Evolutionary conservation across 495 filamentous ascomycete species (phyloP).

Genomic region (Terfezia boudieri): DNA sequence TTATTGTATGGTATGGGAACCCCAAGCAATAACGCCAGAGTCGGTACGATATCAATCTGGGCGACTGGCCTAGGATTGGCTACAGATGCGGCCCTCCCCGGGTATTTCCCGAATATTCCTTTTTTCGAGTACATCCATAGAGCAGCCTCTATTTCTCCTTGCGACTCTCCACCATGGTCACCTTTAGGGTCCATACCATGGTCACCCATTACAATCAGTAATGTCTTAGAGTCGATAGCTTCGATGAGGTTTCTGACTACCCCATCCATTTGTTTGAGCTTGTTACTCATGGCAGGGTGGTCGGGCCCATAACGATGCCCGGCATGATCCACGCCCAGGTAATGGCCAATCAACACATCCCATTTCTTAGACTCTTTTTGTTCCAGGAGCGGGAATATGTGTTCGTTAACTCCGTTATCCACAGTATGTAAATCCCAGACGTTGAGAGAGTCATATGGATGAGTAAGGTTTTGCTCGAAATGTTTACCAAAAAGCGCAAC

Average conservation of each 20-base stretch:
- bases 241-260: slow-evolving; percentile 51
- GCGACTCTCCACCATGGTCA: slow-evolving; percentile 89
- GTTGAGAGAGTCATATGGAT: slow-evolving; percentile 86
- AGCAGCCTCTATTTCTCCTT: slow-evolving; percentile 83
- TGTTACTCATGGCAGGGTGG: slow-evolving; percentile 74
- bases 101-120: slow-evolving; percentile 50
- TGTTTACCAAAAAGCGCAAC: slow-evolving; percentile 73
- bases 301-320: slow-evolving; percentile 90
- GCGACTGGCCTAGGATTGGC: slow-evolving; percentile 58
- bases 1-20: slow-evolving; percentile 94
- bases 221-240: slow-evolving; percentile 56
- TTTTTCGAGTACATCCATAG: slow-evolving; percentile 96
- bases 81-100: slow-evolving; percentile 45
- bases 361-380: slow-evolving; percentile 39
- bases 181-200: slow-evolving; percentile 97
- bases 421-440: slow-evolving; percentile 96
- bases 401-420: slow-evolving; percentile 84
- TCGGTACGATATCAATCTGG: slow-evolving; percentile 92
- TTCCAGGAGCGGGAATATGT: slow-evolving; percentile 65
- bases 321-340: slow-evolving; percentile 89
- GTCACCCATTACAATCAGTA: slow-evolving; percentile 91
- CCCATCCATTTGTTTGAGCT: slow-evolving; percentile 75
- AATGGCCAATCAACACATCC: slow-evolving; percentile 86
- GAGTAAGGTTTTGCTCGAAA: slow-evolving; percentile 65
- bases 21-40: slow-evolving; percentile 64